A percentile compares a stretch with the other conserved stretches of the same genome.
Conservation (phyloP, 495 filamentous ascomycete species). For the Podospora bellae-mahoneyi region DNA sequence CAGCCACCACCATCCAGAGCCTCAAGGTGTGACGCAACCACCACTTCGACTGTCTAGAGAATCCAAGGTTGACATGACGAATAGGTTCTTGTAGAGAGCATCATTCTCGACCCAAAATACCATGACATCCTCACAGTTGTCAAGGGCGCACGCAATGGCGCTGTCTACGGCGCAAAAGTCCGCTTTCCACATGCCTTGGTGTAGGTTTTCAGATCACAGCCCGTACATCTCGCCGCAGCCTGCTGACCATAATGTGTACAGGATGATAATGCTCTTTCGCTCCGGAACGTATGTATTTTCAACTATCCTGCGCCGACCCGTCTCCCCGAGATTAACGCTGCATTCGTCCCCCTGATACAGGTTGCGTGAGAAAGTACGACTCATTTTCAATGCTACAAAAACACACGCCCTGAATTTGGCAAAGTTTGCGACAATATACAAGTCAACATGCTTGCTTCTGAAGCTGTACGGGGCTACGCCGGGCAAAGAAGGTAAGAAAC, state of each 20-base stretch:
- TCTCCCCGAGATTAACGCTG: background rate
- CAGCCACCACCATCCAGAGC: slow-evolving; percentile 28
- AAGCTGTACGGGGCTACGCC: slow-evolving; percentile 59
- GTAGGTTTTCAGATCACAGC: slow-evolving; percentile 43
- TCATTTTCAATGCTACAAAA: slow-evolving; percentile 80
- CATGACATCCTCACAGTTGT: slow-evolving; percentile 76
- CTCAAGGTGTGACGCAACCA: slow-evolving; percentile 34
- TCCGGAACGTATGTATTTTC: slow-evolving; percentile 63
- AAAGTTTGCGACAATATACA: slow-evolving; percentile 87
- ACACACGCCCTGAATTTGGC: slow-evolving; percentile 90
- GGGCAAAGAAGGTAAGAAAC: slow-evolving; percentile 49
- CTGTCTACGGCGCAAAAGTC: slow-evolving; percentile 96
- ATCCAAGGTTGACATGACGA: slow-evolving; percentile 9
- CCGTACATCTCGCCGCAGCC: slow-evolving; percentile 42
- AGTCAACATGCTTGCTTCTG: slow-evolving; percentile 68
- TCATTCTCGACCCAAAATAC: slow-evolving; percentile 78
- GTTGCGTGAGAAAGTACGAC: slow-evolving; percentile 69
- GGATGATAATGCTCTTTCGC: slow-evolving; percentile 94
- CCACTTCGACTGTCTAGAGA: background rate
- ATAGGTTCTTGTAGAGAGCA: slow-evolving; percentile 55
- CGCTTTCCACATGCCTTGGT: slow-evolving; percentile 97
- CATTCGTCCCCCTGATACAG: slow-evolving; percentile 34
- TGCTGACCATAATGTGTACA: slow-evolving; percentile 31
- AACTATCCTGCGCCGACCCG: background rate
- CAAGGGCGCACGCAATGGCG: slow-evolving; percentile 93